Evolutionary conservation across 2,329 filamentous ascomycete genomes (phyloP), one percentile per base, ranked within the genome.

Genomic region (Pleurostoma richardsiae): DNA sequence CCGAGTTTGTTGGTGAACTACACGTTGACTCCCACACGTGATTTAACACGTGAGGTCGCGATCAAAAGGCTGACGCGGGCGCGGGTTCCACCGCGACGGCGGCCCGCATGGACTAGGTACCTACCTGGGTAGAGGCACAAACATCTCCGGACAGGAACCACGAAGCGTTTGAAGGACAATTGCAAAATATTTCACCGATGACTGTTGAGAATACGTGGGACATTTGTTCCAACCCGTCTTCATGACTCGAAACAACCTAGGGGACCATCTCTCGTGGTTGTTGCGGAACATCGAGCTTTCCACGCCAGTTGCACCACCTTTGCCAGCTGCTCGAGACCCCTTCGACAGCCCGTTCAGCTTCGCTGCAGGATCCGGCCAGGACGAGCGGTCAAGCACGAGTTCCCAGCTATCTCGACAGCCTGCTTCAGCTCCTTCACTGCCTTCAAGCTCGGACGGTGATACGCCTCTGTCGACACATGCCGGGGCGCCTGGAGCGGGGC

Each of bases 231-330:
- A 59, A 59, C 47, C 64, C 64, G 70, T 60, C 69, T 76, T 74
- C 69, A 82, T 82, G 79, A 82, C 79, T 69, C 76, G 74, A 61
- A 80, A 82, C 66, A 82, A 82, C 59, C 71, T 82, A 50, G 62
- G 65, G 56, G 72, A 77, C 59, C 76, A 82, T 61, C 66, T 82
- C 56, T 68, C 74, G 56, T 82, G 79, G 79, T 68, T 82, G 58
- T 59, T 80, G 56, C 68, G 69, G 56, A 74, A 77, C 61, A 62
- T 68, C 56, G 59, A 65, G 47, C 59, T 65, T 56, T 63, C 63
- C 54, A 66, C 43, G 49, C 66, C 65, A 48, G 62, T 59, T 50
- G 66, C 64, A 53, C 61, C 65, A 47, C 62, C 63, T 51, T 66
- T 71, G 38, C 66, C 68, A 38, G 52, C 59, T 28, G 57, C 54